These are phyloP conservation scores for Boletus tomentosulus DNA, from an alignment of 768 basidiomycete genomes.

Conservation along the genomic window DNA sequence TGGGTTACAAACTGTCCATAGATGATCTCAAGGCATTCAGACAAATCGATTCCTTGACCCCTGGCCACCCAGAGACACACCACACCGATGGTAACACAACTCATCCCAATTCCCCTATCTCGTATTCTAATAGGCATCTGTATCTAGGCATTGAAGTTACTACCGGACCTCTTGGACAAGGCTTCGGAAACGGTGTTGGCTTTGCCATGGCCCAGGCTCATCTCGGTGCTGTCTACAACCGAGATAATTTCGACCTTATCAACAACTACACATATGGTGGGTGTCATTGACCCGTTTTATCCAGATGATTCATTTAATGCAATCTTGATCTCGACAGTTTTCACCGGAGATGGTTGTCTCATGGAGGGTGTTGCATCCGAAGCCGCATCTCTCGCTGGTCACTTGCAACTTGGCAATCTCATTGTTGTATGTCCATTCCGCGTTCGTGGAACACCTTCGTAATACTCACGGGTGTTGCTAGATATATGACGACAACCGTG, in stretches of 20 bases:
- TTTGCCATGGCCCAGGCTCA: conserved; percentile 92
- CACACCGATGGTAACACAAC: conserved; percentile 54
- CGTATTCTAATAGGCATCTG: conserved; percentile 4
- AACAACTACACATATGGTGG: conserved; percentile 87
- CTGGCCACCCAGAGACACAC: conserved; percentile 84
- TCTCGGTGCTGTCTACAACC: conserved; percentile 86
- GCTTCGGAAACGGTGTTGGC: conserved; percentile 90
- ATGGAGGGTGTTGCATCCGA: conserved; percentile 97
- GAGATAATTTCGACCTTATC: conserved; percentile 73
- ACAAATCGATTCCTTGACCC: conserved; percentile 84
- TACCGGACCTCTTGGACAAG: conserved; percentile 94
- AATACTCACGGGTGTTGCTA: conserved; percentile 28
- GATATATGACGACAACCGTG: conserved; percentile 97
- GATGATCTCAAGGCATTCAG: conserved; percentile 94
- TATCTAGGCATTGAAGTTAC: conserved; percentile 77
- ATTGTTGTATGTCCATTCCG: conserved; percentile 63
- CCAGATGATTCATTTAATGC: neutral
- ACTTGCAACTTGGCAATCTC: conserved; percentile 89
- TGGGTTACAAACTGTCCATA: conserved; percentile 88
- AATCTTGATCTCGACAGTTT: conserved; percentile 45
- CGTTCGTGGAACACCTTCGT: conserved; percentile 7
- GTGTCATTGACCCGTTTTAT: conserved; percentile 5
- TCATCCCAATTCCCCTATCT: neutral
- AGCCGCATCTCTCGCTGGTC: conserved; percentile 89
- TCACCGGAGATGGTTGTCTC: conserved; percentile 92